Evolutionary conservation across 208 protist species (phyloP).

Genomic region (Acanthamoeba triangularis): DNA sequence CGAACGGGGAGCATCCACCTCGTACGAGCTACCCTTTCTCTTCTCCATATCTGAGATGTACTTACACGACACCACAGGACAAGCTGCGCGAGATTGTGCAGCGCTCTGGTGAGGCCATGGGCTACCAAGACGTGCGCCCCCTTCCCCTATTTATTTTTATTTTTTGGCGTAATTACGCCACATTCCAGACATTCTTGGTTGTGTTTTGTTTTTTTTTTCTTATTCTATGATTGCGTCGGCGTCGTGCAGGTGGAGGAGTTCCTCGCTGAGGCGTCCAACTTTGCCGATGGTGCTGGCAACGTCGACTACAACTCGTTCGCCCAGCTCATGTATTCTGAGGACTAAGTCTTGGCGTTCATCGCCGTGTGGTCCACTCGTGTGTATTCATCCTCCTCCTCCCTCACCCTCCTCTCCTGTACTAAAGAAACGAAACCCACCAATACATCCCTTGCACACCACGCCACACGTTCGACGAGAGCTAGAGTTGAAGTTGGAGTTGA

Average conservation of each 20-base stretch:
- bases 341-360: not conserved
- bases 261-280: conserved; percentile 50
- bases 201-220: not conserved
- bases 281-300: conserved; percentile 64
- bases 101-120: conserved; percentile 50
- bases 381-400: not conserved
- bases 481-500: too few relatives aligned
- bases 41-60: not conserved
- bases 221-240: not conserved
- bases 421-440: too few relatives aligned
- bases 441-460: too few relatives aligned
- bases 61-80: not conserved
- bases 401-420: too few relatives aligned
- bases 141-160: not conserved
- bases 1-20: conserved; percentile 29
- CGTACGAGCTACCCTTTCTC: not conserved
- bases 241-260: conserved; percentile 17
- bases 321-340: conserved; percentile 66
- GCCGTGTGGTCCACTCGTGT: not conserved
- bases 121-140: conserved; percentile 36
- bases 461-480: too few relatives aligned
- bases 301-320: conserved; percentile 65
- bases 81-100: conserved; percentile 69
- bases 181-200: not conserved
- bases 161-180: not conserved